Base-by-base conservation (phyloP, 768 basidiomycete genomes). In the Suillus hirtellus region DNA sequence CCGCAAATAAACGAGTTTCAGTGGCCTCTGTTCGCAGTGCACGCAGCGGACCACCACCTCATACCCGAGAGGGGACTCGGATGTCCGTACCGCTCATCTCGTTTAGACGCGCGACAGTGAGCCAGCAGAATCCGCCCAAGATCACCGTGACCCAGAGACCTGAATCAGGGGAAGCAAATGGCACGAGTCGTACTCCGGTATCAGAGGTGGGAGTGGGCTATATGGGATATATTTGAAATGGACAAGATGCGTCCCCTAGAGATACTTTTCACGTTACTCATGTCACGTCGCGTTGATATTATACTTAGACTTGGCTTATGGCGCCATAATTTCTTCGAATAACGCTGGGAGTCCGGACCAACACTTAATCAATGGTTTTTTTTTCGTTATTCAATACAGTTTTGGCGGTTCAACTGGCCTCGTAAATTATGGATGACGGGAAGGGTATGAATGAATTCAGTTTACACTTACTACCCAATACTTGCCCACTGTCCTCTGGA, bases 31-130 rank as follows among this genome's bases (percentile, higher is more conserved):
- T 58, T 42, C 56, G 56, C 6, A 40, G 38, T 27, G 9, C 6
- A 12, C 38, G 9, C 24, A 58, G 8, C 27, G 56, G 56, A 17
- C 17, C 56, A 31, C 24, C 40, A n/a, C 56, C 40, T 40, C 15
- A 24, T 4, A 21, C 21, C 12, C 54, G 53, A 37, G 54, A 40
- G 12, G 7, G 27, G 38, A 58, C 38, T 40, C 38, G 56, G 56
- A 42, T 17, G n/a, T n/a, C 40, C 11, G 56, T 58, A 42, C 56
- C 56, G 11, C 56, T 58, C 24, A 58, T 58, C 40, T 42, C 40
- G 6, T 58, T 58, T 19, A 58, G 56, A 38, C 56, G 56, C 40
- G 56, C 56, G 38, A 58, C 56, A 31, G 40, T 58, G 10, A 58
- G 56, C 40, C 56, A 40, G 40, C 56, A 58, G 40, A 6, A 24